These are phyloP conservation scores for Serendipita indica DNA, from an alignment of 768 basidiomycete genomes.

Conservation along the genomic window DNA sequence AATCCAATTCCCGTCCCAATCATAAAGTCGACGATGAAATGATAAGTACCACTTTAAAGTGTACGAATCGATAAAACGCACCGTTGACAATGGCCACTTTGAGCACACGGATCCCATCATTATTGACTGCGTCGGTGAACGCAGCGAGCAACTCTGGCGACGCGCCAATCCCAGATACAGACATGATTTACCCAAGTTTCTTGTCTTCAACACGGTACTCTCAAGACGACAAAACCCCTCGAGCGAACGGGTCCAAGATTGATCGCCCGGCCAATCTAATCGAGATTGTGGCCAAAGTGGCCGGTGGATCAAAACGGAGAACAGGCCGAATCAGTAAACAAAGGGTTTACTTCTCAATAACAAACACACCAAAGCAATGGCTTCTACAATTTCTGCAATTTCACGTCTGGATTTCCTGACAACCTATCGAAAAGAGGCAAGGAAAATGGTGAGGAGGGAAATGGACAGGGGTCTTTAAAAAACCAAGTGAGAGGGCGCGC, in stretches of 20 bases:
- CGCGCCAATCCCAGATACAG: conserved; percentile 54
- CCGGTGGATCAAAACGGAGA: no score
- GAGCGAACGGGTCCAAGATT: no score
- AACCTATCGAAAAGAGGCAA: background rate
- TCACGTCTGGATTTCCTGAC: no score
- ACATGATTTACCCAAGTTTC: conserved; percentile 49
- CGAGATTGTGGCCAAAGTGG: no score
- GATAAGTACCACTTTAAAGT: conserved; percentile 7
- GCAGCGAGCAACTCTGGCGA: conserved; percentile 39
- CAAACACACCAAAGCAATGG: no score
- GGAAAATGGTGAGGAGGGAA: background rate
- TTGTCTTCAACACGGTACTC: no score
- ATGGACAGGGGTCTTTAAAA: background rate
- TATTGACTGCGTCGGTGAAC: conserved; percentile 34
- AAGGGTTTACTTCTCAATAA: no score
- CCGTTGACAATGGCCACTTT: conserved; percentile 66
- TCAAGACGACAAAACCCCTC: no score
- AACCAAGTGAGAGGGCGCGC: background rate
- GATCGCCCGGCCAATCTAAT: no score
- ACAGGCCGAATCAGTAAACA: no score
- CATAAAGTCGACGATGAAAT: conserved; percentile 12
- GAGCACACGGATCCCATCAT: conserved; percentile 45
- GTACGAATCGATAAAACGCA: conserved; percentile 22
- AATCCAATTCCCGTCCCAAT: background rate
- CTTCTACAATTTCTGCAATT: no score